Evolutionary conservation across 1,284 basidiomycete genomes (phyloP).

Genomic region (Lignosus rhinocerotis): DNA sequence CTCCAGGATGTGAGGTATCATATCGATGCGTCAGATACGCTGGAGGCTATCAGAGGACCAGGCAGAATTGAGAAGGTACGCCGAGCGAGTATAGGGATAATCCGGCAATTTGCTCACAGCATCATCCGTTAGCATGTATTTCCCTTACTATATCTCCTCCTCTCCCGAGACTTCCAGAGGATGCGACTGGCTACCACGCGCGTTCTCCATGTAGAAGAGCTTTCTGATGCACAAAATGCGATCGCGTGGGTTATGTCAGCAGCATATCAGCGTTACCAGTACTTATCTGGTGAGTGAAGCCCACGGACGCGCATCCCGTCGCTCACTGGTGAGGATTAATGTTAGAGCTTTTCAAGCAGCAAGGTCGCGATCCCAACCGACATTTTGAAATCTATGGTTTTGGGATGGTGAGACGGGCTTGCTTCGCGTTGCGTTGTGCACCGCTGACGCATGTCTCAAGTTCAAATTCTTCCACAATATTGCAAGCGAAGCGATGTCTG

Average conservation of each 20-base stretch:
- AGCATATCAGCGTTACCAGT: slow-evolving; percentile 5
- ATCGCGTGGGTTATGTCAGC: slow-evolving; percentile 15
- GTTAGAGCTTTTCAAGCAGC: neutral
- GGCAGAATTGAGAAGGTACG: slow-evolving; percentile 29
- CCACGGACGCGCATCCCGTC: too few relatives aligned
- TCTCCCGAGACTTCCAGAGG: slow-evolving; percentile 19
- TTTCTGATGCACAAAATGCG: slow-evolving; percentile 27
- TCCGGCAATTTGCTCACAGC: neutral
- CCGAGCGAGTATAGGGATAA: too few relatives aligned
- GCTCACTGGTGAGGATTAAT: too few relatives aligned
- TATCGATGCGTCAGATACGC: slow-evolving; percentile 29
- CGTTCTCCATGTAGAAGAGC: slow-evolving; percentile 18
- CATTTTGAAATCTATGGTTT: slow-evolving; percentile 15
- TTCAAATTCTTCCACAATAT: slow-evolving; percentile 14
- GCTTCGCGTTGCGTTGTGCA: neutral
- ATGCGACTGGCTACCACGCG: slow-evolving; percentile 12
- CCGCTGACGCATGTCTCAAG: neutral
- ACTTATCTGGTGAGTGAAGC: too few relatives aligned
- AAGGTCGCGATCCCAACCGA: neutral
- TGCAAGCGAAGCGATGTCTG: neutral
- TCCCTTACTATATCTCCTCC: slow-evolving; percentile 20
- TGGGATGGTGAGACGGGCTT: slow-evolving; percentile 11
- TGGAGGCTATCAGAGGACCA: slow-evolving; percentile 23
- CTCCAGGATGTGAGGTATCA: slow-evolving; percentile 24
- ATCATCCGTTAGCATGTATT: slow-evolving; percentile 31